A percentile compares a stretch with the other conserved stretches of the same genome.
Evolutionary conservation across 495 filamentous ascomycete species (phyloP).

Genomic region (Penicillium odoratum): DNA sequence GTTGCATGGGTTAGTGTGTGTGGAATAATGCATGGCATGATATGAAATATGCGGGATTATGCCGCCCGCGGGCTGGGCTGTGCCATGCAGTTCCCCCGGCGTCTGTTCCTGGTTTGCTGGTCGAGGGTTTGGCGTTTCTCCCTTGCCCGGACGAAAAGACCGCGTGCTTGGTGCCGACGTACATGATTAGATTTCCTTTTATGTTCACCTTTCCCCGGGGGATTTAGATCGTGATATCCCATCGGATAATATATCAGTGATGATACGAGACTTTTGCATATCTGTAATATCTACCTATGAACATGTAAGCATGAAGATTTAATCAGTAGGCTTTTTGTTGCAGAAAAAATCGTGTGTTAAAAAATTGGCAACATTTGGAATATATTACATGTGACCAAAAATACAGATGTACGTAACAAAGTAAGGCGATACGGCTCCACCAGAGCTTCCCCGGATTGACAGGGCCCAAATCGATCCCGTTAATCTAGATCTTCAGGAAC

Average conservation of each 20-base stretch:
- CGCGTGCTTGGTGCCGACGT: conserved; percentile 34
- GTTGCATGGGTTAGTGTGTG: conserved; percentile 42
- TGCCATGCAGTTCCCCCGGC: conserved; percentile 14
- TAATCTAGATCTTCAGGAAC: conserved; percentile 20
- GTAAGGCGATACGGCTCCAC: conserved; percentile 22
- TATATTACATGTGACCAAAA: conserved; percentile 3
- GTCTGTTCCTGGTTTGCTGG: conserved; percentile 22
- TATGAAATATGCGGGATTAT: conserved; percentile 37
- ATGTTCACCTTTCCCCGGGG: conserved; percentile 29
- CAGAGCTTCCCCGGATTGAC: conserved; percentile 32
- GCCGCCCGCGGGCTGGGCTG: conserved; percentile 9
- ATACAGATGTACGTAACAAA: conserved; percentile 6
- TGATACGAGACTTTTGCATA: conserved; percentile 18
- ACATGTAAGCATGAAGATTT: no score
- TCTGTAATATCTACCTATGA: background rate
- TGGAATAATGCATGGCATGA: conserved; percentile 52
- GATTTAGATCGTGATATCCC: conserved; percentile 33
- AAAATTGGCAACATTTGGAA: background rate
- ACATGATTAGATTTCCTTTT: conserved; percentile 39
- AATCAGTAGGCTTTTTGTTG: no score
- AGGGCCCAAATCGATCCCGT: conserved; percentile 3
- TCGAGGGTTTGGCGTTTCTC: conserved; percentile 37
- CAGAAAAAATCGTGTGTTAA: background rate
- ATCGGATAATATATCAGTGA: conserved; percentile 35
- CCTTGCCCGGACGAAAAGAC: conserved; percentile 31